Evolutionary conservation across 768 basidiomycete species (phyloP).

Genomic region (Boletellus emodensis): DNA sequence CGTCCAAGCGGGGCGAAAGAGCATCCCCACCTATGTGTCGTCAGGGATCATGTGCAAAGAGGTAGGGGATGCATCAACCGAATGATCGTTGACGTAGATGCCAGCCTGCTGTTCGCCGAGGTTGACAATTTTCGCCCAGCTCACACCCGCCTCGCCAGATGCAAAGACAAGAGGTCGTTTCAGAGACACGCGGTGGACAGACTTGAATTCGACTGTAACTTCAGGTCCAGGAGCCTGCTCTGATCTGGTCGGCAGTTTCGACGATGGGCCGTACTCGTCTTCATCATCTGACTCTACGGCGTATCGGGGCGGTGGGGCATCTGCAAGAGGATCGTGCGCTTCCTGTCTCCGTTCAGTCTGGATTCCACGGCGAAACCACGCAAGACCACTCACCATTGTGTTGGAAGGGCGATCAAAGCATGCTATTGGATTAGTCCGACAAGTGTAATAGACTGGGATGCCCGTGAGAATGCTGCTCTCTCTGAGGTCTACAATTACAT

Average conservation of each 20-base stretch:
- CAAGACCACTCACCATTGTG: too few relatives aligned
- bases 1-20: slow-evolving; percentile 51
- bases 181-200: slow-evolving; percentile 27
- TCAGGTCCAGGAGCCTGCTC: slow-evolving; percentile 9
- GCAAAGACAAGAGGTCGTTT: slow-evolving; percentile 40
- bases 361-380: too few relatives aligned
- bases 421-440: too few relatives aligned
- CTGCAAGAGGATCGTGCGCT: slow-evolving; percentile 48
- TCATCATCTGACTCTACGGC: slow-evolving; percentile 68
- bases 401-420: too few relatives aligned
- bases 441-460: too few relatives aligned
- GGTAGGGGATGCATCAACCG: slow-evolving; percentile 33
- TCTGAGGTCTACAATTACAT: too few relatives aligned
- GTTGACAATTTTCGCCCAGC: slow-evolving; percentile 50
- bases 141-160: slow-evolving; percentile 41
- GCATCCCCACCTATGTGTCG: slow-evolving; percentile 42
- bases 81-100: slow-evolving; percentile 42
- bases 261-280: slow-evolving; percentile 51
- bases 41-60: not conserved
- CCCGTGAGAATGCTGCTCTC: too few relatives aligned
- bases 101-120: slow-evolving; percentile 51
- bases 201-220: slow-evolving; percentile 37
- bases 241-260: not conserved
- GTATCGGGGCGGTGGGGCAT: slow-evolving; percentile 54
- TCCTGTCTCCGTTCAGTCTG: slow-evolving; percentile 35